phyloP scores from a whole-genome alignment of 495 filamentous ascomycete genomes.

The Neurospora tetrasperma region DNA sequence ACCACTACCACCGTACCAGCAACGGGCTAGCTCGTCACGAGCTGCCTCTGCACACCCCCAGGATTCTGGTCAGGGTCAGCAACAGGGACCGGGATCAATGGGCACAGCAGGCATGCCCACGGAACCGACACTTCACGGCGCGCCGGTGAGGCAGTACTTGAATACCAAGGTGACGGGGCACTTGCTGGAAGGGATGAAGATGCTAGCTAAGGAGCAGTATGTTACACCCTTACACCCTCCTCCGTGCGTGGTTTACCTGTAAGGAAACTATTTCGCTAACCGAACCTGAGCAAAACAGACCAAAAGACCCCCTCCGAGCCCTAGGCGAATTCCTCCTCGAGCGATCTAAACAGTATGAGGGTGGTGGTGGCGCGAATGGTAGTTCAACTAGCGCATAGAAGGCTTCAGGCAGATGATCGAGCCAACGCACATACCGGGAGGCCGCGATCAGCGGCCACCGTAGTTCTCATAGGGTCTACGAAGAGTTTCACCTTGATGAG shows the following conservation, averaged over 20 bases:
- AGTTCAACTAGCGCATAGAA: background rate
- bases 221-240: slow-evolving; percentile 20
- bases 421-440: background rate
- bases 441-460: background rate
- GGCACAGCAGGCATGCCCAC: slow-evolving; percentile 30
- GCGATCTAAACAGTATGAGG: slow-evolving; percentile 66
- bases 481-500: background rate
- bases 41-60: slow-evolving; percentile 46
- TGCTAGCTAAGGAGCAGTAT: slow-evolving; percentile 71
- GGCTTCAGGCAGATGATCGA: background rate
- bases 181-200: slow-evolving; percentile 88
- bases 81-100: background rate
- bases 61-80: slow-evolving; percentile 5
- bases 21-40: slow-evolving; percentile 22
- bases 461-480: background rate
- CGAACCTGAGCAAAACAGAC: slow-evolving; percentile 30
- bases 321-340: slow-evolving; percentile 81
- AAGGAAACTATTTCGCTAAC: background rate
- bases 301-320: slow-evolving; percentile 73
- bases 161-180: slow-evolving; percentile 79
- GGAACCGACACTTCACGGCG: slow-evolving; percentile 58
- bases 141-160: slow-evolving; percentile 77
- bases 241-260: background rate
- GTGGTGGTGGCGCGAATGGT: background rate
- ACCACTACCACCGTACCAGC: background rate